Conservation (phyloP, 73 alveolate genomes). For the Tetrahymena malaccensis region DNA sequence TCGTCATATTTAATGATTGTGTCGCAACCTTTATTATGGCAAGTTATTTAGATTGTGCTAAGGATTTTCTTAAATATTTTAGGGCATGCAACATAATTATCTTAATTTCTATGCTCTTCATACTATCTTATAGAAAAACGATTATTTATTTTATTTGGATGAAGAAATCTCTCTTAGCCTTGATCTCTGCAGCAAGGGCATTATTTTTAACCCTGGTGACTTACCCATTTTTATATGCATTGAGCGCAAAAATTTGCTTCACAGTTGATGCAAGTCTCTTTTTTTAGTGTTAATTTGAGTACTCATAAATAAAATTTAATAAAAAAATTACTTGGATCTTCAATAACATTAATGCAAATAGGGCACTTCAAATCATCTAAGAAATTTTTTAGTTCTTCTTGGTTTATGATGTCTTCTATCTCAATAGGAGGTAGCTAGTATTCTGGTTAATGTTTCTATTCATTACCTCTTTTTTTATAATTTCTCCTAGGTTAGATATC, state of each 20-base stretch:
- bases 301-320: not conserved
- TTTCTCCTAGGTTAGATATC: not conserved
- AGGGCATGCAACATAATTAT: not conserved
- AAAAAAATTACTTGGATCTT: not conserved
- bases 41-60: not conserved
- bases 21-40: not conserved
- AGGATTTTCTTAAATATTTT: not conserved
- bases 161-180: not conserved
- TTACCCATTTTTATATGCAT: not conserved
- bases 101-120: not conserved
- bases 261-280: not conserved
- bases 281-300: not conserved
- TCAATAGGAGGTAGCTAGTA: not conserved
- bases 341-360: not conserved
- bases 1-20: not conserved
- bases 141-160: not conserved
- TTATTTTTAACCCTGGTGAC: not conserved
- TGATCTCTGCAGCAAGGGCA: not conserved
- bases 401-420: not conserved
- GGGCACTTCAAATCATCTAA: not conserved
- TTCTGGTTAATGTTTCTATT: not conserved
- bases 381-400: not conserved
- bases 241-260: not conserved
- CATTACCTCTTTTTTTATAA: not conserved
- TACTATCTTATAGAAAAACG: not conserved